Evolutionary conservation across 495 filamentous ascomycete genomes (phyloP), one percentile per base, ranked within the genome.

Genomic region (Penicillium lagena): DNA sequence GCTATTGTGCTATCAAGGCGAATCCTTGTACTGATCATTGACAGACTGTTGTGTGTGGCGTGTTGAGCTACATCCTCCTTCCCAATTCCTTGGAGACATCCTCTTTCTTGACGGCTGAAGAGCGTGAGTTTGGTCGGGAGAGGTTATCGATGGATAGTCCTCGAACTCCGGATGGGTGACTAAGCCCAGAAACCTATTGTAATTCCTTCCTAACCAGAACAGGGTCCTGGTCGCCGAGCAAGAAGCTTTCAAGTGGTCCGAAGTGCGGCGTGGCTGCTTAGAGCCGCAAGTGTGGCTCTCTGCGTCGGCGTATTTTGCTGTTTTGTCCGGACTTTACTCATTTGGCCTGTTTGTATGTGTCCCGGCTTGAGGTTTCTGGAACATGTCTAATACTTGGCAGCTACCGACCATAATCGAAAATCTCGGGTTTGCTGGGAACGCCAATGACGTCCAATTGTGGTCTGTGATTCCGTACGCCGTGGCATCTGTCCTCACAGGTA

Each of bases 401-500:
- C 47, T 96, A 0, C 91, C 91, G 3, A 83, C 81, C 15, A 95
- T 96, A 56, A 86, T 96, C 50, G 54, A 68, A 32, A 76, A 81
- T 32, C 76, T 66, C 29, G 88, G 88, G 14, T 94, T 73, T 34
- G 67, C 70, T 14, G 52, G 82, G 58, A 73, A 68, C 14, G 62
- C 76, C 11, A 86, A 87, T 5, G 78, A 73, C 10, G 80, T 87
- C 1, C 89, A 97, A 54, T 73, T 96, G 4, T 79, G 95, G 56
- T 82, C 80, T 7, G 90, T 96, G 1, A 89, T 91, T 35, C 89
- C 89, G 0, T 96, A 97, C 54, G 89, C 83, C 14, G 82, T 73
- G 0, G 91, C 89, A 12, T 82, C 87, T 4, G 46, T 89, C 0
- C 51, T 91, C 4, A 95, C 90, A 83, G 42, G 69, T 76, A 35